Conservation (phyloP, 2,329 filamentous ascomycete genomes). For the Berkeleyomyces rouxiae region DNA sequence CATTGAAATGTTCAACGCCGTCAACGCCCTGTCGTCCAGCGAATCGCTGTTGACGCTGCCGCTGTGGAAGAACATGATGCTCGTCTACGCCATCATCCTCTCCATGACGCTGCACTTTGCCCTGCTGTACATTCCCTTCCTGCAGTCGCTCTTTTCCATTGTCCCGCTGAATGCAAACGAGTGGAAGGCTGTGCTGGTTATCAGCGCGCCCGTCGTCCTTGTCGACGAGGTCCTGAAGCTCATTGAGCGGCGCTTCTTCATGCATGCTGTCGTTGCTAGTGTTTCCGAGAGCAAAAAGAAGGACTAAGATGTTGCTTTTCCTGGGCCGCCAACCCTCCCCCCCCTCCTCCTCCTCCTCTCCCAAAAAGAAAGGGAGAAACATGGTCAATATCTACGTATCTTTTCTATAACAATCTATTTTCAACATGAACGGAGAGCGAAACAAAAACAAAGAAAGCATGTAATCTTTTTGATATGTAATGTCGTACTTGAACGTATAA, state of each 20-base stretch:
- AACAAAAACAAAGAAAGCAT: neutral
- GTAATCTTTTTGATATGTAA: too few species aligned
- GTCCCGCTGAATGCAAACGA: conserved; percentile 70
- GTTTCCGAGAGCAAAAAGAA: conserved; percentile 36
- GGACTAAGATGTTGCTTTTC: conserved; percentile 1
- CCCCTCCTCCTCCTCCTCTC: too few species aligned
- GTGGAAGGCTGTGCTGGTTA: conserved; percentile 79
- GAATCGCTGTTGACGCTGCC: conserved; percentile 87
- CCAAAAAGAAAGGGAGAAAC: too few species aligned
- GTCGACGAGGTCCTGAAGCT: conserved; percentile 77
- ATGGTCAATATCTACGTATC: too few species aligned
- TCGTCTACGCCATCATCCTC: conserved; percentile 82
- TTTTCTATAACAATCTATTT: too few species aligned
- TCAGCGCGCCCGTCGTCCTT: conserved; percentile 79
- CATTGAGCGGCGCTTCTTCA: conserved; percentile 51
- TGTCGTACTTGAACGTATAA: too few species aligned
- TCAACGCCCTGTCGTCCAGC: conserved; percentile 92
- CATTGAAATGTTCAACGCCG: conserved; percentile 98
- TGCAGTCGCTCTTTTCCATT: conserved; percentile 82
- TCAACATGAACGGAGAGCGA: neutral
- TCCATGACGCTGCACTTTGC: conserved; percentile 93
- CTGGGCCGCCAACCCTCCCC: too few species aligned
- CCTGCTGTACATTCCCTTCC: conserved; percentile 76
- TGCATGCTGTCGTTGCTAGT: conserved; percentile 28
- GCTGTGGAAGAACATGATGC: conserved; percentile 97